phyloP scores from a whole-genome alignment of 2,329 filamentous ascomycete genomes.

The Cyclaneusma minus region DNA sequence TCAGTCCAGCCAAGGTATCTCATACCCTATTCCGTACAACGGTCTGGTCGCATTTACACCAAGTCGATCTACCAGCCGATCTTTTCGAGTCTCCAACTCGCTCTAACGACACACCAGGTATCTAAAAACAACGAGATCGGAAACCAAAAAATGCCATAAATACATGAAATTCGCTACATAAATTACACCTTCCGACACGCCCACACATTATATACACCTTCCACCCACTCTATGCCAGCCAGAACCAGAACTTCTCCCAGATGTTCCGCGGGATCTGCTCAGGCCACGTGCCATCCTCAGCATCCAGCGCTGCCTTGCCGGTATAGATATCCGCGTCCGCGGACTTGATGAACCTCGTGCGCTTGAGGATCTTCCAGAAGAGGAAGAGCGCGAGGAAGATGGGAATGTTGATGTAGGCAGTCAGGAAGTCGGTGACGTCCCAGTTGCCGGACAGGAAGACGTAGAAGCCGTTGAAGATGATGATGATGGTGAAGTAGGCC shows the following conservation, averaged over 20 bases:
- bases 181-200: too few relatives aligned
- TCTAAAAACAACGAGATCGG: too few relatives aligned
- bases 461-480: constrained; percentile 59
- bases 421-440: constrained; percentile 56
- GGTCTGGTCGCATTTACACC: too few relatives aligned
- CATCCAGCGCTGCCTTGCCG: constrained; percentile 28
- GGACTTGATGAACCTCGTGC: constrained; percentile 29
- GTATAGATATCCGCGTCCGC: constrained; percentile 26
- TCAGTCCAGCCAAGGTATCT: too few relatives aligned
- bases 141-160: too few relatives aligned
- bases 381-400: constrained; percentile 55
- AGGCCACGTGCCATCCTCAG: constrained; percentile 24
- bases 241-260: constrained; percentile 27
- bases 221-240: constrained; percentile 22
- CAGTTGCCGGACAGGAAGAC: constrained; percentile 58
- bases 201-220: too few relatives aligned
- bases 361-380: constrained; percentile 56
- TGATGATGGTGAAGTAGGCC: constrained; percentile 50
- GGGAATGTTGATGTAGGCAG: constrained; percentile 58
- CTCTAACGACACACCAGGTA: too few relatives aligned
- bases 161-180: too few relatives aligned
- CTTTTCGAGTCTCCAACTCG: too few relatives aligned
- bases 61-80: too few relatives aligned
- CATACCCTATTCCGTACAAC: too few relatives aligned
- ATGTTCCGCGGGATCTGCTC: constrained; percentile 24